These are phyloP conservation scores for Salix suchowensis DNA, from an alignment of 345 rosid genomes.

Conservation along the genomic window DNA sequence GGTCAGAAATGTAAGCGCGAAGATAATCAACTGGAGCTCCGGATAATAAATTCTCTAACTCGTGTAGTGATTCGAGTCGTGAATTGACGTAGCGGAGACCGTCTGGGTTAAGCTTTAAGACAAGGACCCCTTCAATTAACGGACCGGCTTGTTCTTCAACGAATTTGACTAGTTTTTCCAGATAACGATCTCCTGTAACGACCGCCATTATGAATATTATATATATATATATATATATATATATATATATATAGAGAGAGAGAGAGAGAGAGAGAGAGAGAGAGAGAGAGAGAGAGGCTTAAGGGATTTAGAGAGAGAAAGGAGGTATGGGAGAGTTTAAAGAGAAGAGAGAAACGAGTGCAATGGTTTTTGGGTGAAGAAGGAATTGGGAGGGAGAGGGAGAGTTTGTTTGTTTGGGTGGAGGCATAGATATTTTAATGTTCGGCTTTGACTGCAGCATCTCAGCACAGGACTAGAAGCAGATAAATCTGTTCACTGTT, in stretches of 20 bases:
- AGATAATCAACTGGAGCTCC: conserved; percentile 97
- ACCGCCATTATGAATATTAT: conserved; percentile 53
- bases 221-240: too few species aligned
- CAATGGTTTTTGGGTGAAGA: conserved; percentile 23
- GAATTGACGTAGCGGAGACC: conserved; percentile 96
- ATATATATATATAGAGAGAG: background rate
- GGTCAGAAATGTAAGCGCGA: conserved; percentile 93
- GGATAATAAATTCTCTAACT: conserved; percentile 74
- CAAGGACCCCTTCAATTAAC: conserved; percentile 59
- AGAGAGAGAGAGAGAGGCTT: background rate
- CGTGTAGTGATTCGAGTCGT: conserved; percentile 80
- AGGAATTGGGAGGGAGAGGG: background rate
- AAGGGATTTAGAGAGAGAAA: conserved; percentile 21
- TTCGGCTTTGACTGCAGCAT: too few species aligned
- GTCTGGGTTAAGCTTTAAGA: conserved; percentile 84
- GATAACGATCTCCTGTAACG: conserved; percentile 93
- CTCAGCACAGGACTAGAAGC: too few species aligned
- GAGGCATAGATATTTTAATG: too few species aligned
- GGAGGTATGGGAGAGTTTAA: conserved; percentile 32
- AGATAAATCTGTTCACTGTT: too few species aligned
- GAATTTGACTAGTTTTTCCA: conserved; percentile 73
- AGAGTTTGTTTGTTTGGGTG: background rate
- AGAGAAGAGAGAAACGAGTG: conserved; percentile 22
- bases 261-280: background rate
- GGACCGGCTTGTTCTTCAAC: conserved; percentile 70